A percentile compares a stretch with the other conserved stretches of the same genome.
Conservation (phyloP, 163 green algal species). For the Trebouxiophyceae sp. region DNA sequence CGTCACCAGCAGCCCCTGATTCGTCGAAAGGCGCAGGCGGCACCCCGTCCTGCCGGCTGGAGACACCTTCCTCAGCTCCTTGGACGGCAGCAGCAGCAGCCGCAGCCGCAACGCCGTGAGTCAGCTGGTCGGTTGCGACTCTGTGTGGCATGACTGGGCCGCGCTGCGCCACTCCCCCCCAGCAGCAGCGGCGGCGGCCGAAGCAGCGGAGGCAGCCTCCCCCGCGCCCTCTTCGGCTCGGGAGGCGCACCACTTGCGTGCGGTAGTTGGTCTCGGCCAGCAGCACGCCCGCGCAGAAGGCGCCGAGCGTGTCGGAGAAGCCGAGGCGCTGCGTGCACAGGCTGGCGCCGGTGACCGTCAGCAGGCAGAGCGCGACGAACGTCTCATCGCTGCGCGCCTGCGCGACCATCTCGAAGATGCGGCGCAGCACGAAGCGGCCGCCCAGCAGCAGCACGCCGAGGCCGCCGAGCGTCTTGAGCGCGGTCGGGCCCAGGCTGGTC, state of each 20-base stretch:
- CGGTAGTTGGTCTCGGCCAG: conserved; percentile 90
- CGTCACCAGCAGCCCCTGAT: background rate
- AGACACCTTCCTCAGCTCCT: too few species aligned
- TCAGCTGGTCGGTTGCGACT: too few species aligned
- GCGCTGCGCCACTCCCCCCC: too few species aligned
- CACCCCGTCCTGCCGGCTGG: too few species aligned
- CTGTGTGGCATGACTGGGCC: too few species aligned
- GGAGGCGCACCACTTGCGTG: conserved; percentile 59
- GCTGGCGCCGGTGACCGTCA: conserved; percentile 80
- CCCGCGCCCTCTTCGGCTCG: too few species aligned
- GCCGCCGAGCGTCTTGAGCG: conserved; percentile 53
- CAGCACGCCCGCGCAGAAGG: conserved; percentile 91
- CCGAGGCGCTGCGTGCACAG: conserved; percentile 76
- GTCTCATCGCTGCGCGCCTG: conserved; percentile 72
- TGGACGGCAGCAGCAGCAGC: too few species aligned
- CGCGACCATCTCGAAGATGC: conserved; percentile 69
- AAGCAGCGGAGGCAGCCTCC: too few species aligned
- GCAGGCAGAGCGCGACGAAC: conserved; percentile 89
- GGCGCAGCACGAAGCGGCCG: conserved; percentile 66
- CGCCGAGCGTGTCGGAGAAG: conserved; percentile 88
- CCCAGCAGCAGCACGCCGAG: conserved; percentile 77
- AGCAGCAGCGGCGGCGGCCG: too few species aligned
- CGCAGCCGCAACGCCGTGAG: too few species aligned
- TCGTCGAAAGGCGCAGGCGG: too few species aligned
- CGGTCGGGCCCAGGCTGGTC: conserved; percentile 55